Evolutionary conservation across 1,139 yeast species (phyloP), one percentile per base, ranked within the genome.

Genomic region (Kluyveromyces sp.): DNA sequence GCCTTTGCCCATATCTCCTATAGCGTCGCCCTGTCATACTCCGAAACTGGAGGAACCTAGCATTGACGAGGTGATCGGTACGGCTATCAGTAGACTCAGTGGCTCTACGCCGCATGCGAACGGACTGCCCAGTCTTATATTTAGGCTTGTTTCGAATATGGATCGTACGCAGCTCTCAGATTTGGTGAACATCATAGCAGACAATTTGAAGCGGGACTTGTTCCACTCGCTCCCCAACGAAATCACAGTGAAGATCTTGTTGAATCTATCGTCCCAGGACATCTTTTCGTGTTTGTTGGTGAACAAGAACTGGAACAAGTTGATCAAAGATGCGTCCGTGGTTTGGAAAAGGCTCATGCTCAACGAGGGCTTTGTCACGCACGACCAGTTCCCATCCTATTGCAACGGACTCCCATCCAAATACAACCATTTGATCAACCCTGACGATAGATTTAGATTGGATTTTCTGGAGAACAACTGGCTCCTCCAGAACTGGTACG

Each of bases 401-500:
- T 45, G 53, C 27, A 34, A 50, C 15, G 46, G 45, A n/a, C 40
- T 50, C 39, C 48, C 43, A 38, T 7, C 25, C 36, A 49, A 51
- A 38, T 53, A 53, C 43, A 53, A 55, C 37, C 39, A 56, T 34
- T 48, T 61, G 48, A 38, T 49, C 42, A 32, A 41, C 50, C 57
- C 51, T 26, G 60, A 58, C 37, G 57, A 56, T 36, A 50, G 56
- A 15, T 57, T 72, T 41, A 67, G 66, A 41, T 40, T 56, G 27
- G 61, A 59, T 45, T 61, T 61, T 45, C 65, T 68, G 29, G 65
- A 86, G 55, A 76, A 92, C 48, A 69, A 72, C 42, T 70, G 78
- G n/a, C 78, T 87, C 37, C 73, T 80, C 48, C 71, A 74, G 45
- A 77, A 94, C 61, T 92, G 98, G 98, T 83, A 82, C 78, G 77